Evolutionary conservation across 2,329 filamentous ascomycete species (phyloP).

Genomic region (Calonectria pseudoturangicola): DNA sequence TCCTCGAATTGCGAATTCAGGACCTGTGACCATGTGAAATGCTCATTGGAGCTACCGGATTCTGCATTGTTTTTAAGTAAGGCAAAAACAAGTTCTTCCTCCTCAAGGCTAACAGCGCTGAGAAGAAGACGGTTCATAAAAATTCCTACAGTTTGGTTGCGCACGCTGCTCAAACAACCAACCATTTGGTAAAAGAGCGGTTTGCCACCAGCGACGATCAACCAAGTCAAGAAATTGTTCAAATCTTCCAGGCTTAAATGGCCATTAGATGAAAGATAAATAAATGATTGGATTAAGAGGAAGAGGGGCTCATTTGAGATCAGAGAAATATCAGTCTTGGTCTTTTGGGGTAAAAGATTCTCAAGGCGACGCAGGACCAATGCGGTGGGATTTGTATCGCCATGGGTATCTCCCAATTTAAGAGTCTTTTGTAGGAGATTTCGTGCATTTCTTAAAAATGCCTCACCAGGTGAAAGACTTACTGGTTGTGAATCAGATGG

Average conservation of each 20-base stretch:
- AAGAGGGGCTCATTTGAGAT: background rate
- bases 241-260: background rate
- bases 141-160: background rate
- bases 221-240: conserved; percentile 11
- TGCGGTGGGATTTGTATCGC: too few relatives aligned
- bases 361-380: background rate
- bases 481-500: background rate
- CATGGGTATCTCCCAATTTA: background rate
- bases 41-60: too few relatives aligned
- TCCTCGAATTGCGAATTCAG: background rate
- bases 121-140: background rate
- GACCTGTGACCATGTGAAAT: too few relatives aligned
- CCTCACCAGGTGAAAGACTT: background rate
- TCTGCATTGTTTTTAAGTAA: background rate
- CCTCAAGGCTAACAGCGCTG: too few relatives aligned
- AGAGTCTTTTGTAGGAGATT: background rate
- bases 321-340: background rate
- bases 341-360: background rate
- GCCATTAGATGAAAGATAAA: conserved; percentile 17
- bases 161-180: background rate
- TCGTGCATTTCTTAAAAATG: background rate
- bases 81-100: background rate
- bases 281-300: background rate
- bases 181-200: background rate
- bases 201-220: background rate